Evolutionary conservation across 768 basidiomycete genomes (phyloP).

Genomic region (Tulasnella sp.): DNA sequence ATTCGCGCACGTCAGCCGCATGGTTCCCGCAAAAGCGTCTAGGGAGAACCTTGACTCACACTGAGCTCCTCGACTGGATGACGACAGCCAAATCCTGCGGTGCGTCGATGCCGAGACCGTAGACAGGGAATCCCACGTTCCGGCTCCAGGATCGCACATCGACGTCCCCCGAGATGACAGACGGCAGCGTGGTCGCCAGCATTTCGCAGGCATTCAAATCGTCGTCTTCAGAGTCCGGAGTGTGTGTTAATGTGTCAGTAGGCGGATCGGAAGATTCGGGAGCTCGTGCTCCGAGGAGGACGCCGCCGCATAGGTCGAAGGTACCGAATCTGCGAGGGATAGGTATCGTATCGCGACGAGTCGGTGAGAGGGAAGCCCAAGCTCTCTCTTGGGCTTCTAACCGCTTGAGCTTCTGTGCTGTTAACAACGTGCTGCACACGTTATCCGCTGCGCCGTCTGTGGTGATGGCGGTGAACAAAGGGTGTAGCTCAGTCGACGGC

Average conservation of each 20-base stretch:
- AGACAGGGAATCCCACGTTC: slow-evolving; percentile 14
- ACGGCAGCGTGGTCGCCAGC: slow-evolving; percentile 7
- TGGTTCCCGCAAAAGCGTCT: not conserved
- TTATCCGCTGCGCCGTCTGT: slow-evolving; percentile 10
- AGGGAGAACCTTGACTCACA: not conserved
- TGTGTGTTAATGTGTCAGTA: not conserved
- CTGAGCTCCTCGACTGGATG: slow-evolving; percentile 5
- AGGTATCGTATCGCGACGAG: slow-evolving; percentile 11
- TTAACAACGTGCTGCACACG: not conserved
- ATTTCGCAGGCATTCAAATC: slow-evolving; percentile 5
- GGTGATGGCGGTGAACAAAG: not conserved
- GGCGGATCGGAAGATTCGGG: not conserved
- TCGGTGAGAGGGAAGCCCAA: slow-evolving; percentile 4
- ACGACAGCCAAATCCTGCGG: slow-evolving; percentile 13
- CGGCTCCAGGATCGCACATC: slow-evolving; percentile 12
- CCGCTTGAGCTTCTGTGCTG: slow-evolving; percentile 2
- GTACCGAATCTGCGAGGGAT: slow-evolving; percentile 10
- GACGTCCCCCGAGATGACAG: slow-evolving; percentile 7
- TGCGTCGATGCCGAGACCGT: slow-evolving; percentile 11
- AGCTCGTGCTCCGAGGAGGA: slow-evolving; percentile 7
- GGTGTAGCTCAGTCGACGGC: not conserved
- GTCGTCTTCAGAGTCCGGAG: slow-evolving; percentile 4
- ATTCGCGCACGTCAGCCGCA: slow-evolving; percentile 2
- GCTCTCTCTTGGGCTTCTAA: slow-evolving; percentile 10
- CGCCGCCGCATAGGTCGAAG: slow-evolving; percentile 13